Conservation (phyloP, 768 basidiomycete species). For the Fistulinella prunicolor region DNA sequence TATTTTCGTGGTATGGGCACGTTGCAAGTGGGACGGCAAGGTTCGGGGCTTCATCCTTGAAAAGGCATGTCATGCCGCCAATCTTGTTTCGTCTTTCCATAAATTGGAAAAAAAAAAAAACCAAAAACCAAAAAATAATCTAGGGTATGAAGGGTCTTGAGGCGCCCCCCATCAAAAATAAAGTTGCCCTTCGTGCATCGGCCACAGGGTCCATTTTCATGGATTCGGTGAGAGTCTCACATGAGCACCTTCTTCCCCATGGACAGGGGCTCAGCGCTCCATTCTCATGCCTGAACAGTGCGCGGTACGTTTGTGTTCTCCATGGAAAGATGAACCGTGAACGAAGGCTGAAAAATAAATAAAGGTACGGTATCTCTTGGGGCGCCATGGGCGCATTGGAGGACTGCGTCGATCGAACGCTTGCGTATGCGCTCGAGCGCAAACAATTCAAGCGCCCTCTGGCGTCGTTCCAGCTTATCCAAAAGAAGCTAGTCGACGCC, state of each 20-base stretch:
- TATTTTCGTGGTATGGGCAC: conserved; percentile 91
- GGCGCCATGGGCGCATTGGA: conserved; percentile 96
- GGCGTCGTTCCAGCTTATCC: conserved; percentile 94
- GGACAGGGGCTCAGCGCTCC: conserved; percentile 77
- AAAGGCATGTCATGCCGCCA: conserved; percentile 50
- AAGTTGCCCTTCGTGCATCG: conserved; percentile 85
- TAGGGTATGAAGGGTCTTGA: conserved; percentile 81
- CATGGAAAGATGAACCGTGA: neutral
- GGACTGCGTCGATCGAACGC: conserved; percentile 77
- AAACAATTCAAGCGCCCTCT: conserved; percentile 88
- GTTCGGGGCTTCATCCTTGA: conserved; percentile 89
- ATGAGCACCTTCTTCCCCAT: conserved; percentile 74
- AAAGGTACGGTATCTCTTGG: conserved; percentile 86
- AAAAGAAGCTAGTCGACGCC: conserved; percentile 96
- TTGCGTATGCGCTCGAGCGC: conserved; percentile 84
- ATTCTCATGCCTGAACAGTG: conserved; percentile 91
- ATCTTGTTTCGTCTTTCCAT: neutral
- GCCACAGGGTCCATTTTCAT: conserved; percentile 87
- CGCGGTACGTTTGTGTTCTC: conserved; percentile 43
- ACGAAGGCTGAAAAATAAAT: neutral
- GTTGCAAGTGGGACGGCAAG: conserved; percentile 90
- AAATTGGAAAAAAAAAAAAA: neutral
- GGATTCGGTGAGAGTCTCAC: conserved; percentile 79
- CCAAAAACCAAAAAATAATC: neutral
- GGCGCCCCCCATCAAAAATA: conserved; percentile 89